Conservation (phyloP, 805 yeast species). For the Saccharomycopsis fibuligera region DNA sequence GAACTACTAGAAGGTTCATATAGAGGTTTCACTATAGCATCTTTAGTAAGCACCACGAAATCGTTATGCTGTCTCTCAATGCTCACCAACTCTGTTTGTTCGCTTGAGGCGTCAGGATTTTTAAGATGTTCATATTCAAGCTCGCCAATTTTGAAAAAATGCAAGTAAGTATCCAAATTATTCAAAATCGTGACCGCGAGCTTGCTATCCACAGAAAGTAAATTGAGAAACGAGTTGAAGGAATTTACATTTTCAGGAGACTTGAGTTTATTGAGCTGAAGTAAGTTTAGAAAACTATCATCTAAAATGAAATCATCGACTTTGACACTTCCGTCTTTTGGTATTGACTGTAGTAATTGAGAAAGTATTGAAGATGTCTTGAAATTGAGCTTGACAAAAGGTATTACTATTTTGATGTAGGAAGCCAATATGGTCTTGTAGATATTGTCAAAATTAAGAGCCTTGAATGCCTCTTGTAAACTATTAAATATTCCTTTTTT, state of each 20-base stretch:
- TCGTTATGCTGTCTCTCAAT: conserved; percentile 32
- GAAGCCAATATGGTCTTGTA: conserved; percentile 22
- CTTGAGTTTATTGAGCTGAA: conserved; percentile 55
- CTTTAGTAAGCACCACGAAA: conserved; percentile 42
- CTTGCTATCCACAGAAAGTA: conserved; percentile 56
- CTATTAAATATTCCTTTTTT: conserved; percentile 11
- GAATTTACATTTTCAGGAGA: conserved; percentile 53
- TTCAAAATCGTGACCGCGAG: conserved; percentile 61
- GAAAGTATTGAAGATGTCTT: neutral
- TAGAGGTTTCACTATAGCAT: conserved; percentile 50
- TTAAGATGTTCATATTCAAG: conserved; percentile 37
- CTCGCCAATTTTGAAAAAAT: conserved; percentile 34
- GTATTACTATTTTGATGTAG: conserved; percentile 24
- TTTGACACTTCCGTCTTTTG: conserved; percentile 24
- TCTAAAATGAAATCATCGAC: conserved; percentile 34
- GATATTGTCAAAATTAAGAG: conserved; percentile 14
- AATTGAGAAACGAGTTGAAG: conserved; percentile 51
- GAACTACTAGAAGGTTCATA: conserved; percentile 39
- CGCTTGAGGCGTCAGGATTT: neutral
- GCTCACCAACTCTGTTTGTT: neutral
- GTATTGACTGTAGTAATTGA: neutral
- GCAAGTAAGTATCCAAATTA: conserved; percentile 57
- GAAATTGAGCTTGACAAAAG: conserved; percentile 2
- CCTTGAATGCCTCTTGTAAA: conserved; percentile 4
- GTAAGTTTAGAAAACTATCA: conserved; percentile 29